Evolutionary conservation across 2,329 filamentous ascomycete genomes (phyloP), one percentile per base, ranked within the genome.

Genomic region (Cladophialophora yegresii): DNA sequence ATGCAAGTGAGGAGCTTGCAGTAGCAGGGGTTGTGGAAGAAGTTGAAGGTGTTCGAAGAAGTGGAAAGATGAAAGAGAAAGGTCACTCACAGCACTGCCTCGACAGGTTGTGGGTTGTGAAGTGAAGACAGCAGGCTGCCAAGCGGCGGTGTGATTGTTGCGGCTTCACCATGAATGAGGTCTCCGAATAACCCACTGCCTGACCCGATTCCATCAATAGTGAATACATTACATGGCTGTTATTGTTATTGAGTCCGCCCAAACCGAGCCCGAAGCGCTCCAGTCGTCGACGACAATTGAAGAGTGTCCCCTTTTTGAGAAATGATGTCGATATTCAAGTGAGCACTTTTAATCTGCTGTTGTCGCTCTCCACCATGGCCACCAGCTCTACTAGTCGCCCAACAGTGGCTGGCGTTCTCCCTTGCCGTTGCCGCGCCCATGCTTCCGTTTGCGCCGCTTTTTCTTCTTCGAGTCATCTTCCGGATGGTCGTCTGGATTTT

Each of bases 391-490:
- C 49, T 62, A 54, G 61, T 65, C 51, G 43, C 63, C 58, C 32
- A 69, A 61, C 40, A 69, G 53, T 28, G 67, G 67, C 30, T 68
- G 58, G 13, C 59, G 55, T 47, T 69, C 67, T 43, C 67, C 65
- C 32, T 64, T 65, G 23, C 58, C 61, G 23, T 59, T 54, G 10
- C 63, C 56, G 36, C 57, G 53, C 16, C 63, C 56, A 33, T 64
- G 36, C 50, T 69, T 69, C 28, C 53, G 58, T 60, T 49, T 22
- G 26, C 63, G 58, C 26, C 59, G 61, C 56, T 69, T 69, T 54
- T 68, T 69, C 66, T 69, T 69, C 33, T 63, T 65, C 30, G 53
- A 49, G 5, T 33, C 36, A 23, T 60, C 60, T 16, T 57, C 57
- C n/a, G 54, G 58, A 28, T 51, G 58, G 28, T 55, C 51, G 22